These are phyloP conservation scores for Spergularia bocconei DNA, from an alignment of 148 eudicot species.

Conservation along the genomic window DNA sequence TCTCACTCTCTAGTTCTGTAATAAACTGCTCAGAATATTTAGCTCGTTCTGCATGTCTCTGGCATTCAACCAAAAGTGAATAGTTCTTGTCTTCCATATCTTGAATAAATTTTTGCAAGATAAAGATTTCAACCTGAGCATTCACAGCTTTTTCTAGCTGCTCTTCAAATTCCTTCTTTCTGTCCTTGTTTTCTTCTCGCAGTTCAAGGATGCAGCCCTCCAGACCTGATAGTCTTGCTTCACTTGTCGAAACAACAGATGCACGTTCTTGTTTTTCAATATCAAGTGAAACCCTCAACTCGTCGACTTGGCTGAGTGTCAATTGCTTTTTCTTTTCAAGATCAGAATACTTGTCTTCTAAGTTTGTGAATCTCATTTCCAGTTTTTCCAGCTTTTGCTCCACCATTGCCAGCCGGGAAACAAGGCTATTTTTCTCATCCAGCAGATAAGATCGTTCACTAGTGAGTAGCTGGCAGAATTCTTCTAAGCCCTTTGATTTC, in stretches of 20 bases:
- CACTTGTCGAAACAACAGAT: constrained; percentile 42
- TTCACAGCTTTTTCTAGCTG: constrained; percentile 76
- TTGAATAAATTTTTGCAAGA: constrained; percentile 76
- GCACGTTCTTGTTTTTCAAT: constrained; percentile 64
- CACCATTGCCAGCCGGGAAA: constrained; percentile 61
- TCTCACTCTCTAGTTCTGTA: constrained; percentile 83
- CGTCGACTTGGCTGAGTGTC: constrained; percentile 50
- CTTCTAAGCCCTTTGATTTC: constrained; percentile 80
- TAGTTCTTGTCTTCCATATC: constrained; percentile 89
- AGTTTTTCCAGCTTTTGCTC: constrained; percentile 58
- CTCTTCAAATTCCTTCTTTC: constrained; percentile 77
- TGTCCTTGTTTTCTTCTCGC: constrained; percentile 62
- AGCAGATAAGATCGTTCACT: constrained; percentile 63
- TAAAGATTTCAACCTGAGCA: constrained; percentile 82
- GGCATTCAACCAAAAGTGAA: constrained; percentile 59
- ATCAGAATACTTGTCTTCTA: constrained; percentile 61
- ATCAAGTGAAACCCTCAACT: constrained; percentile 52
- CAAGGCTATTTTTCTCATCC: constrained; percentile 52
- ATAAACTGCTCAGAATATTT: constrained; percentile 71
- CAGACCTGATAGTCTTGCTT: constrained; percentile 55
- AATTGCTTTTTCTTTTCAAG: constrained; percentile 69
- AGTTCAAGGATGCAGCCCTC: constrained; percentile 57
- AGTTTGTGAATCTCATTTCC: constrained; percentile 55
- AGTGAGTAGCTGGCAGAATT: constrained; percentile 60
- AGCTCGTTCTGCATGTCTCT: constrained; percentile 71